Conservation (phyloP, 2,329 filamentous ascomycete genomes). For the Beauveria sp. region DNA sequence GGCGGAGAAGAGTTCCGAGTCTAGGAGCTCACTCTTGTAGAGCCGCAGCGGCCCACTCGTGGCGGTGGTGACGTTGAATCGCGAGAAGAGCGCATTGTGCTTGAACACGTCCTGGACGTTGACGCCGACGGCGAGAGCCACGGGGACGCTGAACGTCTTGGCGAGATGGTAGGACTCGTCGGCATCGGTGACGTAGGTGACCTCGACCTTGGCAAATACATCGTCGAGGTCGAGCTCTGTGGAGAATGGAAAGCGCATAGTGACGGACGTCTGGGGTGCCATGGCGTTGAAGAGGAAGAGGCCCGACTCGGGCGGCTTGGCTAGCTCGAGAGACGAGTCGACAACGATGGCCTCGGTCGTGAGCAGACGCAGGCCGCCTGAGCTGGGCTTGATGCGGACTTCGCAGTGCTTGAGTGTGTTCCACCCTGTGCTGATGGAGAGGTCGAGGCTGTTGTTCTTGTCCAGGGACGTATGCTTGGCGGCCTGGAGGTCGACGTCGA, state of each 20-base stretch:
- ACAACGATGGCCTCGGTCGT: conserved; percentile 51
- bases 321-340: conserved; percentile 32
- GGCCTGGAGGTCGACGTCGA: conserved; percentile 60
- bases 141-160: conserved; percentile 54
- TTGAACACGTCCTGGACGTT: conserved; percentile 98
- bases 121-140: conserved; percentile 78
- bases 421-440: conserved; percentile 66
- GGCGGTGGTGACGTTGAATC: conserved; percentile 83
- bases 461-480: conserved; percentile 72
- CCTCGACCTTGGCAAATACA: conserved; percentile 68
- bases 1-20: conserved; percentile 62
- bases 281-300: conserved; percentile 45
- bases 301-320: conserved; percentile 45
- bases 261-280: conserved; percentile 37
- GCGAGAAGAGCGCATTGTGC: conserved; percentile 70
- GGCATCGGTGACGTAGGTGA: conserved; percentile 61
- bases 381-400: conserved; percentile 55
- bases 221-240: conserved; percentile 68
- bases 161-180: conserved; percentile 38
- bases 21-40: conserved; percentile 60
- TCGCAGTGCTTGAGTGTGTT: conserved; percentile 58
- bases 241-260: conserved; percentile 70
- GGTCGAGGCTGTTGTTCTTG: conserved; percentile 66
- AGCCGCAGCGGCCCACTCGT: conserved; percentile 68
- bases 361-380: conserved; percentile 56